Evolutionary conservation across 2,329 filamentous ascomycete genomes (phyloP), one percentile per base, ranked within the genome.

Genomic region (Pseudogymnoascus verrucosus): DNA sequence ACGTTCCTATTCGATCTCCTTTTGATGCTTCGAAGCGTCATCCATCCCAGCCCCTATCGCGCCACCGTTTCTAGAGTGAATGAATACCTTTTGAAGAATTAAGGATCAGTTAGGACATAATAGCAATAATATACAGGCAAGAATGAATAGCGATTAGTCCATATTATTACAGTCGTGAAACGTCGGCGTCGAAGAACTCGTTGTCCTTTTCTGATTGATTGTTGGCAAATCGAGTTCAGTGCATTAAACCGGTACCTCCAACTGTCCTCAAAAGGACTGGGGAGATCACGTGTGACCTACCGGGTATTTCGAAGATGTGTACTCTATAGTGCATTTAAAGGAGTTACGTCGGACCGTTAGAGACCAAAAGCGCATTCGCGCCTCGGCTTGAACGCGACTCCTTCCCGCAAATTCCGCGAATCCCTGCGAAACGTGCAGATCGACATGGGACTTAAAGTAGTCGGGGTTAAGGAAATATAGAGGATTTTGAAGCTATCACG

Each of bases 151-250:
- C 51, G 51, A 57, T 57, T 57, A 57, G 10, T 57, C 51, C 51
- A 57, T 57, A 57, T 57, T 57, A 57, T 57, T 57, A 57, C 51
- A 57, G 51, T 36, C 51, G 51, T 57, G 51, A 34, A 57, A 57
- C 51, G 51, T 57, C 28, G 6, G 51, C 28, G 51, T 57, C 51
- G 51, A 57, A 36, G 51, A 57, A 57, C 28, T 57, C n/a, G 51
- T 57, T 57, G 51, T 57, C 51, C 51, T 57, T 57, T 57, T 57
- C 28, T 57, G 51, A 21, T 54, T 54, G 47, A 19, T 57, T 57
- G 51, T 28, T 57, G 51, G 51, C 51, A 57, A 34, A 57, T 57
- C 28, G 51, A 57, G 51, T 57, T 34, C 28, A 57, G 28, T 21
- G n/a, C 51, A 57, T 34, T 57, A 57, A 57, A 34, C 21, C 8